Conservation (phyloP, 2,329 filamentous ascomycete species). For the Sarocladium strictum region DNA sequence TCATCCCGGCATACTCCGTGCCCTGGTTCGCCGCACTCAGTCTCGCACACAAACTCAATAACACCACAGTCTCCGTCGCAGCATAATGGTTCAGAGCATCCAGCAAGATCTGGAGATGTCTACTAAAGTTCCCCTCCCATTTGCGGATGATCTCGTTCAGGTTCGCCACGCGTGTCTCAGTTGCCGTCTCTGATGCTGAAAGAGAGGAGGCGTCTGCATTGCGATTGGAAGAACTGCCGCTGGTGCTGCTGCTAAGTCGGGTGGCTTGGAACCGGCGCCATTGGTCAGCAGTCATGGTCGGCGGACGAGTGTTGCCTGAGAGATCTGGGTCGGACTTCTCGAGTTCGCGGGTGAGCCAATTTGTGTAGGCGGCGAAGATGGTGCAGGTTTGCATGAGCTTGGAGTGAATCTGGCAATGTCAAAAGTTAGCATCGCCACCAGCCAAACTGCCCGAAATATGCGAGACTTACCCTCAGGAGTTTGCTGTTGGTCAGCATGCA, state of each 20-base stretch:
- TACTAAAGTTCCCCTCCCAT: conserved; percentile 89
- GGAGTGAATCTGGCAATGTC: conserved; percentile 70
- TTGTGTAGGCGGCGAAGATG: conserved; percentile 86
- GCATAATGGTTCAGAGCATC: conserved; percentile 97
- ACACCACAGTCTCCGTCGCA: conserved; percentile 91
- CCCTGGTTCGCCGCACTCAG: conserved; percentile 78
- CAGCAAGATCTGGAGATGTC: conserved; percentile 87
- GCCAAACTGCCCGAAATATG: neutral
- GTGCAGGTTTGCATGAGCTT: conserved; percentile 96
- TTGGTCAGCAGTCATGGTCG: conserved; percentile 54
- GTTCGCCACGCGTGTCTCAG: conserved; percentile 57
- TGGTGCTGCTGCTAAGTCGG: neutral
- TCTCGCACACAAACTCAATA: conserved; percentile 80
- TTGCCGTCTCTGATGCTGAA: conserved; percentile 25
- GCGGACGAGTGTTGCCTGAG: conserved; percentile 50
- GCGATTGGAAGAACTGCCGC: conserved; percentile 29
- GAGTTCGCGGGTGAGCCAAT: conserved; percentile 78
- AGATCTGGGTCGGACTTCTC: conserved; percentile 79
- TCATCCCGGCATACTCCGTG: conserved; percentile 55
- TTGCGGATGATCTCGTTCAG: conserved; percentile 82
- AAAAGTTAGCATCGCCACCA: neutral
- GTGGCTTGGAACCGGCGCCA: conserved; percentile 52
- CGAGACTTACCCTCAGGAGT: conserved; percentile 66
- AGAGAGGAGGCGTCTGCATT: conserved; percentile 27
- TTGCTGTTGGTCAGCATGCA: conserved; percentile 99